phyloP scores from a whole-genome alignment of 2,329 filamentous ascomycete genomes.

The Xylariomycetidae sp. region DNA sequence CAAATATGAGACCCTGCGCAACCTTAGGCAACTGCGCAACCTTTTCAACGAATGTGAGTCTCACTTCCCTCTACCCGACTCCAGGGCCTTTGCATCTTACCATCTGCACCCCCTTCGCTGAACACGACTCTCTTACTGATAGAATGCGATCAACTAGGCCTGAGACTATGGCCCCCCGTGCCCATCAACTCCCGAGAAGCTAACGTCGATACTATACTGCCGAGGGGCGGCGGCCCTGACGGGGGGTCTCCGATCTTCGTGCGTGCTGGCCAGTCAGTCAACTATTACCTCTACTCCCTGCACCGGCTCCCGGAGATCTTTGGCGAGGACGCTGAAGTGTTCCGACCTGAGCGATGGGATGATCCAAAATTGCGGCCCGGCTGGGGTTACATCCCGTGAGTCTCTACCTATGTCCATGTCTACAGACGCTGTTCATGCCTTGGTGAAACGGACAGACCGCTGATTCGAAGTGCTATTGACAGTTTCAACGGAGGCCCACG shows the following conservation, averaged over 20 bases:
- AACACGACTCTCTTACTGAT: neutral
- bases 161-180: slow-evolving; percentile 3
- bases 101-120: too few species aligned
- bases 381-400: slow-evolving; percentile 26
- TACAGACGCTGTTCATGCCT: neutral
- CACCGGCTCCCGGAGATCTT: slow-evolving; percentile 24
- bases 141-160: slow-evolving; percentile 1
- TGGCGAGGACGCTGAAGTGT: slow-evolving; percentile 15
- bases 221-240: slow-evolving; percentile 41
- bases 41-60: slow-evolving; percentile 4
- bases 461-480: neutral
- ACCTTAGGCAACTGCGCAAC: slow-evolving; percentile 2
- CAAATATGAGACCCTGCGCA: slow-evolving; percentile 3
- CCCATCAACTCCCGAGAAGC: slow-evolving; percentile 5
- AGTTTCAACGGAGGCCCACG: slow-evolving; percentile 33
- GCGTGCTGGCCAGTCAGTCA: slow-evolving; percentile 33
- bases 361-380: slow-evolving; percentile 10
- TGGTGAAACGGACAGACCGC: too few species aligned
- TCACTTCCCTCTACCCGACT: too few species aligned
- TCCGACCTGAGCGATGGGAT: slow-evolving; percentile 13
- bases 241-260: slow-evolving; percentile 40
- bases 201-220: slow-evolving; percentile 33
- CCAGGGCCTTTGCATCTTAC: too few species aligned
- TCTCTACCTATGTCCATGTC: neutral
- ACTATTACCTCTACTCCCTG: slow-evolving; percentile 32